phyloP scores from a whole-genome alignment of 139 green algal species.

The Chlamydomonas sp. region DNA sequence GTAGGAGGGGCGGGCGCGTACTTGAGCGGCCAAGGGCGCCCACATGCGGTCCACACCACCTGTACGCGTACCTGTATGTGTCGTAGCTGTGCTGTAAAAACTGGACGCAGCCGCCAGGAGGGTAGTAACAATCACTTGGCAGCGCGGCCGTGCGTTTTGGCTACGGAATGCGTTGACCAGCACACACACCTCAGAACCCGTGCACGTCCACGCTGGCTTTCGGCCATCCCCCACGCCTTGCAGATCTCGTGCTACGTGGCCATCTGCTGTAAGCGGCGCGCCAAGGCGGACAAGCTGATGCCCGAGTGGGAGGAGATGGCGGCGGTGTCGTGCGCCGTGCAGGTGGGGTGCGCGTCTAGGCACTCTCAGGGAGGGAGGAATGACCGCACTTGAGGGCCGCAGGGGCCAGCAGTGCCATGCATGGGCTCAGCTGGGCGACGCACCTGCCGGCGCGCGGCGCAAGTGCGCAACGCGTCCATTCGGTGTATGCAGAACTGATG shows the following conservation, averaged over 20 bases:
- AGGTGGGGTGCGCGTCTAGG: constrained; percentile 37
- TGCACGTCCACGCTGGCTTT: neutral
- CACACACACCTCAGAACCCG: neutral
- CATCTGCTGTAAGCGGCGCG: constrained; percentile 58
- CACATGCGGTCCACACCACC: neutral
- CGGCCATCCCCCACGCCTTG: neutral
- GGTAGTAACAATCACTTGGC: too few relatives aligned
- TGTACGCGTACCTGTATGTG: neutral
- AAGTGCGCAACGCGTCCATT: too few relatives aligned
- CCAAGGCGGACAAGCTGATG: constrained; percentile 51
- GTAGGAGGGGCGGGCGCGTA: neutral
- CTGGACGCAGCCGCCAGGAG: too few relatives aligned
- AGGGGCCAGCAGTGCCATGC: too few relatives aligned
- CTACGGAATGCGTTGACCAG: neutral
- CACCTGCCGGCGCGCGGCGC: too few relatives aligned
- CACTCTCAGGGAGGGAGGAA: neutral
- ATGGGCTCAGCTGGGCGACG: too few relatives aligned
- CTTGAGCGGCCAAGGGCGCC: neutral
- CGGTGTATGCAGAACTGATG: too few relatives aligned
- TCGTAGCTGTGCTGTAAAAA: neutral
- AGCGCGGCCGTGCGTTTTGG: neutral
- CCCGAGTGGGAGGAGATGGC: constrained; percentile 75
- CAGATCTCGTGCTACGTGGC: constrained; percentile 61
- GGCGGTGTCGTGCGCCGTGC: constrained; percentile 59
- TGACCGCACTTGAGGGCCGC: neutral